Evolutionary conservation across 106 monocot species (phyloP).

Genomic region (Allium sativum): DNA sequence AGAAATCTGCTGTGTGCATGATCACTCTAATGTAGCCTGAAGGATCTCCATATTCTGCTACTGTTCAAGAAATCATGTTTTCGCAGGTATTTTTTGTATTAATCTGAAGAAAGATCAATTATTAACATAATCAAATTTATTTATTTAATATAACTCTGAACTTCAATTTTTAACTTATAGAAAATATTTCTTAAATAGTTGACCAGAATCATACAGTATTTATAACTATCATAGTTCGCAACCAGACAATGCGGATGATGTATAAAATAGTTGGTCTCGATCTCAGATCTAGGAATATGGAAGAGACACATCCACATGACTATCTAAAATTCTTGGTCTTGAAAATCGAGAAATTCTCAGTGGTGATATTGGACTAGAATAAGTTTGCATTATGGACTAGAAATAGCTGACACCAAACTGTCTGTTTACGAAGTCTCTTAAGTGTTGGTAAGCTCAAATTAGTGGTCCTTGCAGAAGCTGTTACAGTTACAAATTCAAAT

Average conservation of each 20-base stretch:
- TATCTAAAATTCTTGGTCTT: conserved; percentile 11
- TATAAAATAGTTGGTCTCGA: conserved; percentile 8
- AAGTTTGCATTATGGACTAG: too few species aligned
- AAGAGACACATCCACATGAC: conserved; percentile 4
- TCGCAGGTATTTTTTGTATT: conserved; percentile 37
- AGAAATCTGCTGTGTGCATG: conserved; percentile 48
- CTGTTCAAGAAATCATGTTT: conserved; percentile 55
- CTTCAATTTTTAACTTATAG: too few species aligned
- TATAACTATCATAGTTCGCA: not conserved
- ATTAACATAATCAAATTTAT: not conserved
- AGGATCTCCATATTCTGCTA: conserved; percentile 26
- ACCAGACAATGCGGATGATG: conserved; percentile 10
- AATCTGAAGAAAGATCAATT: not conserved
- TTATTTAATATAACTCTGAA: not conserved
- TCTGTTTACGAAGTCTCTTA: too few species aligned
- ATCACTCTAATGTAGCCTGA: conserved; percentile 72
- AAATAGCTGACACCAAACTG: too few species aligned
- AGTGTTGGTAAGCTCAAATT: too few species aligned
- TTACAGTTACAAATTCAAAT: too few species aligned
- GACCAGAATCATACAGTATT: too few species aligned
- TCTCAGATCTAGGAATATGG: conserved; percentile 1
- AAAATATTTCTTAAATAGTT: too few species aligned
- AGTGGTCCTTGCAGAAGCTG: too few species aligned
- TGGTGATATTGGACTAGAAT: too few species aligned
- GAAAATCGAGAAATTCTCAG: conserved; percentile 1